Evolutionary conservation across 352 stramenopile species (phyloP), one percentile per base, ranked within the genome.

Genomic region (Phytophthora litchii): DNA sequence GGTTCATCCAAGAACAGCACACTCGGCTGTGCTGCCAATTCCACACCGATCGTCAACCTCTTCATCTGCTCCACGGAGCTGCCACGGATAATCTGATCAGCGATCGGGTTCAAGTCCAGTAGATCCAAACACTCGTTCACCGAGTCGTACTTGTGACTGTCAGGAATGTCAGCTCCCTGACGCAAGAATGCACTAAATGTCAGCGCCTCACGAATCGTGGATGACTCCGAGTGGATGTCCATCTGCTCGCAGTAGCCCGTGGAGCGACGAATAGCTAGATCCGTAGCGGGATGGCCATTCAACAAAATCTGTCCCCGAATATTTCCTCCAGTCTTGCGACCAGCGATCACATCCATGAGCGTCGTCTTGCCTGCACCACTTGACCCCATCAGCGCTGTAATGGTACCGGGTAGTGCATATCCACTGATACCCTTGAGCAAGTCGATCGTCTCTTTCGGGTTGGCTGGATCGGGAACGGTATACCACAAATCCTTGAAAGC

Each of bases 271-370:
- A 78, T 70, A 4, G 60, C 57, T 42, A 76, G 14, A 14, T 66
- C 61, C 0, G 64, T 80, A 1, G 72, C 85, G 0, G 63, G 49
- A 54, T 92, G 76, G 27, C 95, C 94, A 69, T 98, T 98, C 6
- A 98, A 50, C 9, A 83, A 60, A 43, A 98, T 91, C 19, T 96
- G 46, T 19, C 95, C 94, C 17, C 66, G 68, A 42, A 98, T 91
- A 12, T 53, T 80, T 14, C 96, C 95, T 19, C 77, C 80, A 2
- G 79, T 95, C 74, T 98, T 99, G 36, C 96, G 79, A 12, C 96
- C 78, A 6, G 95, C 91, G 47, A 99, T 92, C 5, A 98, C 94
- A 67, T 99, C 94, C 68, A 98, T 92, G 6, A 99, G 76, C 3
- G 96, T 99, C 11, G 94, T 98, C 72, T 99, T 98, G 1, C 94